A percentile compares a stretch with the other conserved stretches of the same genome.
Conservation (phyloP, 2,329 filamentous ascomycete species). For the Exutisphaerella laricina region DNA sequence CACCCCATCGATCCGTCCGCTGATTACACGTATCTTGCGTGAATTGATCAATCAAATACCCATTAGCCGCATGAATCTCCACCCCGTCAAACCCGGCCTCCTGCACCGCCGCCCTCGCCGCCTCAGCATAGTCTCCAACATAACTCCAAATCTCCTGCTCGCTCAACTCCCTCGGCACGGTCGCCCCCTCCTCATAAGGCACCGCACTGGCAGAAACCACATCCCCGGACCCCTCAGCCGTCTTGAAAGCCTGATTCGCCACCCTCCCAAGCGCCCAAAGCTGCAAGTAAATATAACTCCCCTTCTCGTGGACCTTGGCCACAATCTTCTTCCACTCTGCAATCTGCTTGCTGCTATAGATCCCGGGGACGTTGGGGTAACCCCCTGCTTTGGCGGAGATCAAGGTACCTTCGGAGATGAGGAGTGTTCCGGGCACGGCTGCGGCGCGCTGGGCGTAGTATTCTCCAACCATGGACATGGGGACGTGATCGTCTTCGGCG, state of each 20-base stretch:
- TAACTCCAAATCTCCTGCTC: slow-evolving; percentile 41
- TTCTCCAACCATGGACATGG: slow-evolving; percentile 29
- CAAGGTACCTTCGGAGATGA: slow-evolving; percentile 33
- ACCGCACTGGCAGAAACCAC: slow-evolving; percentile 29
- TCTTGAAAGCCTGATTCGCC: slow-evolving; percentile 32
- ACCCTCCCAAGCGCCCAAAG: slow-evolving; percentile 46
- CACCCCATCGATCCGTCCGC: slow-evolving; percentile 48
- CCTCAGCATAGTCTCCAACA: slow-evolving; percentile 42
- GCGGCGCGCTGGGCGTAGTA: slow-evolving; percentile 31
- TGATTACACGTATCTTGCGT: slow-evolving; percentile 47
- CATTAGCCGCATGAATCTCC: slow-evolving; percentile 48
- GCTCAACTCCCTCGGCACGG: slow-evolving; percentile 31
- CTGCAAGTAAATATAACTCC: slow-evolving; percentile 44
- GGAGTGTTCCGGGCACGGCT: slow-evolving; percentile 27
- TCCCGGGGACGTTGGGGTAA: slow-evolving; percentile 27
- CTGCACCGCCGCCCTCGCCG: slow-evolving; percentile 47
- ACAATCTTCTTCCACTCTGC: slow-evolving; percentile 47
- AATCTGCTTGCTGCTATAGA: slow-evolving; percentile 37
- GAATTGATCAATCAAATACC: slow-evolving; percentile 51
- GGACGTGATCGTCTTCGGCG: slow-evolving; percentile 44
- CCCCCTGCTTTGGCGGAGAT: slow-evolving; percentile 26
- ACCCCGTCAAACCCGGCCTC: slow-evolving; percentile 52
- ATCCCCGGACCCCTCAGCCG: slow-evolving; percentile 21
- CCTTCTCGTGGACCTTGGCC: slow-evolving; percentile 46
- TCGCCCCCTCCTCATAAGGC: slow-evolving; percentile 21